phyloP scores from a whole-genome alignment of 139 green algal genomes.

The Picochlorum costavermella region DNA sequence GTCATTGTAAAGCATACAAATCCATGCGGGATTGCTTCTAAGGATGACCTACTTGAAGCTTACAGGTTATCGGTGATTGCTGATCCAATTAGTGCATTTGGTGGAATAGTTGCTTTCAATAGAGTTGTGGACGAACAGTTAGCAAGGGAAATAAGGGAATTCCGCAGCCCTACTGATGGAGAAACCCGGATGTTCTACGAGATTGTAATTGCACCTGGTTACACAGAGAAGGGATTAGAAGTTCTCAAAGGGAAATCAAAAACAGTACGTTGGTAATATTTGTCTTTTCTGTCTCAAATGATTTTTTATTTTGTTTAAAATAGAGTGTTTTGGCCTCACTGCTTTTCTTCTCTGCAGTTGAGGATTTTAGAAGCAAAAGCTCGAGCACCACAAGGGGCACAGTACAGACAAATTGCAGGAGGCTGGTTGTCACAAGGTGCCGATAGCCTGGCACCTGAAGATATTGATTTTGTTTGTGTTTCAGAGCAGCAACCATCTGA shows the following conservation, averaged over 20 bases:
- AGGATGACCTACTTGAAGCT: slow-evolving; percentile 76
- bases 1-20: slow-evolving; percentile 99
- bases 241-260: slow-evolving; percentile 97
- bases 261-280: slow-evolving; percentile 25
- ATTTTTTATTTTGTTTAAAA: not conserved
- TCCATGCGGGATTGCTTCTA: slow-evolving; percentile 84
- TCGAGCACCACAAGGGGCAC: slow-evolving; percentile 48
- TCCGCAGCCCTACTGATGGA: slow-evolving; percentile 79
- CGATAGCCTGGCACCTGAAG: slow-evolving; percentile 67
- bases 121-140: slow-evolving; percentile 69
- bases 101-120: slow-evolving; percentile 99
- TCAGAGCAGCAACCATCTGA: slow-evolving; percentile 73
- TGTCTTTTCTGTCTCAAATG: slow-evolving; percentile 2
- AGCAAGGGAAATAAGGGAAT: slow-evolving; percentile 88
- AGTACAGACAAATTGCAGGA: slow-evolving; percentile 73
- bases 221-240: slow-evolving; percentile 86
- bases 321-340: not conserved
- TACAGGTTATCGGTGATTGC: slow-evolving; percentile 88
- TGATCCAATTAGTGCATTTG: slow-evolving; percentile 94
- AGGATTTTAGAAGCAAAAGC: slow-evolving; percentile 91
- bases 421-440: slow-evolving; percentile 81
- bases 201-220: slow-evolving; percentile 94
- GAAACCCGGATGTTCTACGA: slow-evolving; percentile 99
- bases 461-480: slow-evolving; percentile 78
- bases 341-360: slow-evolving; percentile 34